Percentiles rank a stretch among this genome's conserved stretches.
Evolutionary conservation across 768 basidiomycete genomes (phyloP).

Genomic region (Mycena maculata): DNA sequence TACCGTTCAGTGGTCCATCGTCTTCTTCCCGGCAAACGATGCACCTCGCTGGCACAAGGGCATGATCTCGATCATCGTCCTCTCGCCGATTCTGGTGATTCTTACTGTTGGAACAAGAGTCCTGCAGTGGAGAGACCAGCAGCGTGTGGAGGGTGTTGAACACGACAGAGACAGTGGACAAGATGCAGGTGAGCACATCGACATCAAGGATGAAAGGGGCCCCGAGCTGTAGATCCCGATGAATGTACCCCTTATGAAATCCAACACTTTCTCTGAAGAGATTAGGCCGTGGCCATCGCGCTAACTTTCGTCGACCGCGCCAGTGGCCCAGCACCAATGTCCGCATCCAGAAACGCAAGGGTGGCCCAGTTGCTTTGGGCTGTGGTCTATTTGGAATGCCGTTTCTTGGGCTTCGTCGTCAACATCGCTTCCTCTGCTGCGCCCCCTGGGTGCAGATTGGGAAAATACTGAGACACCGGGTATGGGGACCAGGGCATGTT

Average conservation of each 20-base stretch:
- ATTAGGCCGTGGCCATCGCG: neutral
- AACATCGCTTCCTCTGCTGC: slow-evolving; percentile 32
- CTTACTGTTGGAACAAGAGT: slow-evolving; percentile 41
- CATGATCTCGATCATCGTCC: slow-evolving; percentile 75
- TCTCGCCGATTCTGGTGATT: slow-evolving; percentile 61
- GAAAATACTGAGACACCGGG: slow-evolving; percentile 40
- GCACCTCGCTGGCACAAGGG: slow-evolving; percentile 76
- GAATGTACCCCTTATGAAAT: neutral
- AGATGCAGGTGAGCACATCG: neutral
- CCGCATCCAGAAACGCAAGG: slow-evolving; percentile 86
- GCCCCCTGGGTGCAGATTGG: slow-evolving; percentile 20
- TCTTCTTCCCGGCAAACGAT: slow-evolving; percentile 80
- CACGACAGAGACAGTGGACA: neutral
- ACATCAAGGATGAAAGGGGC: slow-evolving; percentile 9
- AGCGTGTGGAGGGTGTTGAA: neutral
- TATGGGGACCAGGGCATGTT: slow-evolving; percentile 66
- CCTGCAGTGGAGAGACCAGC: slow-evolving; percentile 24
- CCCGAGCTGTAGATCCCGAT: neutral
- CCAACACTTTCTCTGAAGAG: too few relatives aligned
- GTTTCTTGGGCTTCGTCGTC: slow-evolving; percentile 44
- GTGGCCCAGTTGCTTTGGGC: slow-evolving; percentile 60
- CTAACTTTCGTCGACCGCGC: slow-evolving; percentile 41
- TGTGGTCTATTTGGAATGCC: slow-evolving; percentile 27
- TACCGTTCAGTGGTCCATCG: slow-evolving; percentile 63
- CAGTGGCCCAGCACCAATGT: slow-evolving; percentile 77